Evolutionary conservation across 164 flowering plant genomes (phyloP).

Genomic region (Vitis rupestris): DNA sequence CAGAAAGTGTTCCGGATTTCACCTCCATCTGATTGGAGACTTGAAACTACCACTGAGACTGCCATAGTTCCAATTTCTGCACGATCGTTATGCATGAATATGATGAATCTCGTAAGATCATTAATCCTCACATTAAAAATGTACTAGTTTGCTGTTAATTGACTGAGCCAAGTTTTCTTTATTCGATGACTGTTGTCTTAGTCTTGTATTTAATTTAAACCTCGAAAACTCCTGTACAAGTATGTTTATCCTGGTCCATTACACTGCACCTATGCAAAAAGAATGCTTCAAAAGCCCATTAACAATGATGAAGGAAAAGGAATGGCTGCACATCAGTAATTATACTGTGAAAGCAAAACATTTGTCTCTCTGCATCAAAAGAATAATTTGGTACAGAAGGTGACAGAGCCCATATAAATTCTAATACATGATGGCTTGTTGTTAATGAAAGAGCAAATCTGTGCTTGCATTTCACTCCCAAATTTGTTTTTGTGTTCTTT

Average conservation of each 20-base stretch:
- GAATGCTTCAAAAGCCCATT: background rate
- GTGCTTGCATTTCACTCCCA: background rate
- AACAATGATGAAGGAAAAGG: background rate
- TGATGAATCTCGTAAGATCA: slow-evolving; percentile 3
- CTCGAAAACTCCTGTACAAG: background rate
- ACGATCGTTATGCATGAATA: background rate
- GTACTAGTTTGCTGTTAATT: background rate
- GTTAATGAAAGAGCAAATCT: background rate
- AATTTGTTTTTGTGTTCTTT: background rate
- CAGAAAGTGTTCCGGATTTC: background rate
- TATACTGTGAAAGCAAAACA: no score
- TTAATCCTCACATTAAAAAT: background rate
- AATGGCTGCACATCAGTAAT: background rate
- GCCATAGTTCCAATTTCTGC: background rate
- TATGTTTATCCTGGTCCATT: background rate
- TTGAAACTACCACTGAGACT: background rate
- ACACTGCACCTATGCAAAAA: background rate
- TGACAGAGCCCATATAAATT: no score
- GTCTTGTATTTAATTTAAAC: background rate
- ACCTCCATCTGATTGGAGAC: background rate
- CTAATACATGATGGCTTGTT: background rate
- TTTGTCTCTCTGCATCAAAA: no score
- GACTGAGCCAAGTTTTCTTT: background rate
- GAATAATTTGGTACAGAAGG: no score
- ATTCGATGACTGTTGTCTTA: background rate